phyloP scores from a whole-genome alignment of 208 protist species.

The Novymonas esmeraldas region DNA sequence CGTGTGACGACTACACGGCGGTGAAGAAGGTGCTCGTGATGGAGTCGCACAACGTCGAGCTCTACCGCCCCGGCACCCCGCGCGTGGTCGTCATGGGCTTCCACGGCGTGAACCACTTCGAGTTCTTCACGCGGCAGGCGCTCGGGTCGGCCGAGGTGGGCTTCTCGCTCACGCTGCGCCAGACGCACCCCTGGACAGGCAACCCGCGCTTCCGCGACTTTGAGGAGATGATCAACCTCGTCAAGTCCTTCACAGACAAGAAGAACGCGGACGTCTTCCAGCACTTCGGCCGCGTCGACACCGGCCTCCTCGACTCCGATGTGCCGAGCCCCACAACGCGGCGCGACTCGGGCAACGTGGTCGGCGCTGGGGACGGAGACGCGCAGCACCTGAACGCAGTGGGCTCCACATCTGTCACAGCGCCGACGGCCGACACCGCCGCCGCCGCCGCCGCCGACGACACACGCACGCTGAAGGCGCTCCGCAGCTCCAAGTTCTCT shows the following conservation, averaged over 20 bases:
- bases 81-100: conserved; percentile 81
- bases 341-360: conserved; percentile 1
- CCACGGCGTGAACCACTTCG: conserved; percentile 68
- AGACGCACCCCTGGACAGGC: conserved; percentile 88
- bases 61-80: conserved; percentile 61
- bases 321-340: conserved; percentile 4
- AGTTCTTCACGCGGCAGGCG: conserved; percentile 82
- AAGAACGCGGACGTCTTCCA: conserved; percentile 75
- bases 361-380: too few species aligned
- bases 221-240: conserved; percentile 77
- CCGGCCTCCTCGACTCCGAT: conserved; percentile 14
- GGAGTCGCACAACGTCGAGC: conserved; percentile 73
- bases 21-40: conserved; percentile 78
- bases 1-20: conserved; percentile 54
- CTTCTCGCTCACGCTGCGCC: conserved; percentile 72
- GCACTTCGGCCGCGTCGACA: conserved; percentile 56
- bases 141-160: conserved; percentile 60
- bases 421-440: not conserved
- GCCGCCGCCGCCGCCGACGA: conserved; percentile 17
- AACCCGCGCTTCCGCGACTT: conserved; percentile 89
- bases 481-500: conserved; percentile 71
- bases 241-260: conserved; percentile 83
- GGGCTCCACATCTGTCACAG: not conserved
- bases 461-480: conserved; percentile 49
- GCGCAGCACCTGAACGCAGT: not conserved